Evolutionary conservation across 306 rosid genomes (phyloP), one percentile per base, ranked within the genome.

Genomic region (Castanopsis chinensis): DNA sequence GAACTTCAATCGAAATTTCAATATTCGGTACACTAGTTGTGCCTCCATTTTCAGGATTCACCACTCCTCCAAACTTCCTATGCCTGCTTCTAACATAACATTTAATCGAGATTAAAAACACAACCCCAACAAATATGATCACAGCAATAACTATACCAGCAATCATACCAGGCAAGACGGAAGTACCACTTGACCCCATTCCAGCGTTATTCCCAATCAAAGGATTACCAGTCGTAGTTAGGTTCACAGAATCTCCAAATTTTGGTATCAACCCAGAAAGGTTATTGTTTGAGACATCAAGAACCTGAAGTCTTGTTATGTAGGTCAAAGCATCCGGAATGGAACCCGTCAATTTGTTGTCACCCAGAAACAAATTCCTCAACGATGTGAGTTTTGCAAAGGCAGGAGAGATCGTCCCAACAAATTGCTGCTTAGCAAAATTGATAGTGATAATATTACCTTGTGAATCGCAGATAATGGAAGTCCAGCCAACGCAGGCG

Each of bases 1-100:
- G 87, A 82, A 94, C 87, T 21, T 90, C 90, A 32, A 92, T 92
- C 4, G 97, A 90, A 75, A 88, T 88, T 2, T 89, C 33, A n/a
- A 84, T 90, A 64, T 88, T 90, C 52, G 3, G 14, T 23, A 94
- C 94, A 35, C 93, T 89, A 35, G 41, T 1, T 19, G 86, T 92
- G 61, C 81, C 80, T 6, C 93, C 91, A 78, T 69, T 82, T 43
- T 78, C 89, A 54, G 93, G 81, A 83, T 86, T 85, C 65, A 69
- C 59, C 56, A 92, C 96, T 82, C 85, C 88, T 70, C 83, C 90
- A 80, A 89, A 88, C 49, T 86, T 88, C 86, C 70, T 28, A 64
- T 76, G 88, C 85, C 74, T 73, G 4, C 67, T 87, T 55, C 80
- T 83, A 30, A 69, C 76, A 79, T 80, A 90, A 81, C 93, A 91